Evolutionary conservation across 75 land plant species (phyloP), one percentile per base, ranked within the genome.

Genomic region (Pseudotsuga menziesii): DNA sequence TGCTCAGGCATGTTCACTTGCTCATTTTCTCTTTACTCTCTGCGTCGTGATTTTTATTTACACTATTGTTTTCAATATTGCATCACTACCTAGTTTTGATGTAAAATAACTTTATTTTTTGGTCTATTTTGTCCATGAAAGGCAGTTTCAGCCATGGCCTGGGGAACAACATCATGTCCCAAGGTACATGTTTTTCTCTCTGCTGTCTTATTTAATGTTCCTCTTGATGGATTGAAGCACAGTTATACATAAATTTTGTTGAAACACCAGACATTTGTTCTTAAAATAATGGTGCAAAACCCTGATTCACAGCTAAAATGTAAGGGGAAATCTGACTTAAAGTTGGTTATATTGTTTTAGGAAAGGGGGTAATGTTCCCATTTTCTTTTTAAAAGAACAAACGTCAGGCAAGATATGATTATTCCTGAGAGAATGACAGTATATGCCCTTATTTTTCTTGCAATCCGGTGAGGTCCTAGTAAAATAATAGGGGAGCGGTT

Each of bases 141-240:
- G 99, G 99, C 99, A n/a, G 86, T 97, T 35, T 78, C 99, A 75
- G 99, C 99, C 0, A 95, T 97, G 99, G 98, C 96, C 36, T 97
- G 99, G 99, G 99, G 99, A 4, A 97, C 99, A 17, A 81, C 79
- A 75, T 85, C 98, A 60, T 97, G 98, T 81, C 99, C 98, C 23
- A 97, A 97, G 94, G 99, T 97, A 82, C 13, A 75, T 60, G 8
- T 27, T 62, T 23, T 9, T 63, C 62, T 56, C n/a, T 58, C 23
- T 22, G 55, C 4, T 75, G 25, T 75, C 29, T 75, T 17, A 56
- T 75, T 26, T 17, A 57, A 12, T 25, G 25, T 75, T 56, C 61
- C 59, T 13, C 19, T 26, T 35, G 29, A n/a, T 23, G 27, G 32
- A 17, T 26, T 55, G 29, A 16, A 15, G 14, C 4, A 7, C 62